Conservation (phyloP, 306 rosid genomes). For the Vigna trinervia region DNA sequence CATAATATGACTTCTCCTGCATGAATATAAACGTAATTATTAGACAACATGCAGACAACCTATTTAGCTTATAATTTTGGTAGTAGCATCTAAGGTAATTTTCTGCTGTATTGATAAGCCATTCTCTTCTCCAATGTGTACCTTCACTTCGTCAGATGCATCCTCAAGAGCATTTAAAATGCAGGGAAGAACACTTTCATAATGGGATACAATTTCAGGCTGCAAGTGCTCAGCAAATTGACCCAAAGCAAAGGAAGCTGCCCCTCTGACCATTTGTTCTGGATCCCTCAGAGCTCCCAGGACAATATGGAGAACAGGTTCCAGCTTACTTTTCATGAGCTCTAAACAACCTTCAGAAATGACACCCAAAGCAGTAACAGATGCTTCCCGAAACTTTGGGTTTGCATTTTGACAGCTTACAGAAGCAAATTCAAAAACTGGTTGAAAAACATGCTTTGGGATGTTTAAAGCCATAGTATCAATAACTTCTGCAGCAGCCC, state of each 20-base stretch:
- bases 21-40: constrained; percentile 40
- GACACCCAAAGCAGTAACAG: constrained; percentile 93
- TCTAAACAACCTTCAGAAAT: constrained; percentile 98
- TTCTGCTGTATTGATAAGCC: constrained; percentile 22
- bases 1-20: constrained; percentile 98
- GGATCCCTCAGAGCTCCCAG: constrained; percentile 94
- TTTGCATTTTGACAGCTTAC: constrained; percentile 82
- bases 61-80: not conserved
- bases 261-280: constrained; percentile 97
- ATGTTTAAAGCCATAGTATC: constrained; percentile 95
- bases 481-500: constrained; percentile 98
- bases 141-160: constrained; percentile 96
- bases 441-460: constrained; percentile 82
- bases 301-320: constrained; percentile 91
- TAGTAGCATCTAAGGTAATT: constrained; percentile 36
- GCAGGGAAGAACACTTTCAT: constrained; percentile 97
- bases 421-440: constrained; percentile 89
- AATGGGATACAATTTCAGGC: constrained; percentile 94
- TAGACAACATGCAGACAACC: constrained; percentile 36
- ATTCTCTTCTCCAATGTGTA: constrained; percentile 47
- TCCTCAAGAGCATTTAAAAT: constrained; percentile 95
- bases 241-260: constrained; percentile 98
- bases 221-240: constrained; percentile 97
- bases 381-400: constrained; percentile 96
- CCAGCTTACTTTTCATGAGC: constrained; percentile 78